Conservation (phyloP, 1,284 basidiomycete genomes). For the Puccinia horiana region DNA sequence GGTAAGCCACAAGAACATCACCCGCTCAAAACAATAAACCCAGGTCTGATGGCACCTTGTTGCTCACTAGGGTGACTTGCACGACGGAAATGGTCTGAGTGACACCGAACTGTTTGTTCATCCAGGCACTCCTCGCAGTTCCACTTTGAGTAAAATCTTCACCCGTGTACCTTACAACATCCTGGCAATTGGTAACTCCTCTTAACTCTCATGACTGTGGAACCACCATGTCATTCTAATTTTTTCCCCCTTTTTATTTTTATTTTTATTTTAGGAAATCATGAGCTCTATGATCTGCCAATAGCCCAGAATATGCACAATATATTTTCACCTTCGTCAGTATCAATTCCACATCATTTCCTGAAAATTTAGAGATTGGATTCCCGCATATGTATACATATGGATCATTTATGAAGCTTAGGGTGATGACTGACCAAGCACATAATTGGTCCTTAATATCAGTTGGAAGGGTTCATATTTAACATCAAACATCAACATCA, state of each 20-base stretch:
- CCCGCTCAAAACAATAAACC: no score
- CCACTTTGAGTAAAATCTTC: constrained; percentile 67
- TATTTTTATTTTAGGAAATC: constrained; percentile 54
- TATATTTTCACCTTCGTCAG: constrained; percentile 50
- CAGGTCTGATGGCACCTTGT: background rate
- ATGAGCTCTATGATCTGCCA: constrained; percentile 54
- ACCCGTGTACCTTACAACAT: constrained; percentile 76
- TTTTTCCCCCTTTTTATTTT: background rate
- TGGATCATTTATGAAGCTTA: no score
- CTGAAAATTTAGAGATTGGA: background rate
- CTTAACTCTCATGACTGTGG: background rate
- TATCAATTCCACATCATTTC: constrained; percentile 38
- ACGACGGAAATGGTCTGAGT: constrained; percentile 57
- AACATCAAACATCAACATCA: constrained; percentile 82
- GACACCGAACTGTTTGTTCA: constrained; percentile 53
- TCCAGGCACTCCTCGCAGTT: constrained; percentile 40
- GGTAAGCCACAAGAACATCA: constrained; percentile 43
- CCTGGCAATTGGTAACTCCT: constrained; percentile 80
- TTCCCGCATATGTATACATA: no score
- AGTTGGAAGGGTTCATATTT: constrained; percentile 71
- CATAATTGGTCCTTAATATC: background rate
- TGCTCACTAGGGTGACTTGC: constrained; percentile 51
- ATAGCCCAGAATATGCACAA: constrained; percentile 51
- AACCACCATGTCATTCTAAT: background rate
- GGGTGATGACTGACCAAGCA: background rate